phyloP scores from a whole-genome alignment of 345 rosid species.

The Erysimum cheiranthoides region DNA sequence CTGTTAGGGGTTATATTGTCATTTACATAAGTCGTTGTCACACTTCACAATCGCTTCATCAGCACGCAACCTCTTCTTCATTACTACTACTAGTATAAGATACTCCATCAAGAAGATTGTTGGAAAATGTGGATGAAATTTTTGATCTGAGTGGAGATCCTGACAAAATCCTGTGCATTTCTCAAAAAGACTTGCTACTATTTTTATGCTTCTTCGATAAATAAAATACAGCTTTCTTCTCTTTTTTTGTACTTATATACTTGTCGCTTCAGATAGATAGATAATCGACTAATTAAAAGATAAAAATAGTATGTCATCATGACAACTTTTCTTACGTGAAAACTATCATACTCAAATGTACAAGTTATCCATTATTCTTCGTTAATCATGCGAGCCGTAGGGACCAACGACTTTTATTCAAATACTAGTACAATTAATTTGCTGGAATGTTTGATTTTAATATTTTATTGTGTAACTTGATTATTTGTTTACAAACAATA shows the following conservation, averaged over 20 bases:
- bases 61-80: constrained; percentile 10
- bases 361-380: constrained; percentile 15
- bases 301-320: background rate
- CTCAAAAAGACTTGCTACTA: too few species aligned
- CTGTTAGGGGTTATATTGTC: background rate
- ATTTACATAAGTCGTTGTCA: background rate
- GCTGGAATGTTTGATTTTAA: constrained; percentile 5
- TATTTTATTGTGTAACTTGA: constrained; percentile 7
- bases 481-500: background rate
- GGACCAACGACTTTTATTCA: constrained; percentile 25
- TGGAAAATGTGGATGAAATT: constrained; percentile 8
- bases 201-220: too few species aligned
- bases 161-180: too few species aligned
- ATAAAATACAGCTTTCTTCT: too few species aligned
- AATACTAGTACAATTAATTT: background rate
- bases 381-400: constrained; percentile 25
- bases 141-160: background rate
- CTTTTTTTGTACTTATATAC: constrained; percentile 20
- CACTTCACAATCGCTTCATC: constrained; percentile 17
- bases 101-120: background rate
- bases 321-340: constrained; percentile 18
- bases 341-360: background rate
- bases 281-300: constrained; percentile 5
- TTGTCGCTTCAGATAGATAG: background rate
- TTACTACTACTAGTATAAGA: background rate